Percentiles rank a stretch among this genome's conserved stretches.
Conservation (phyloP, 495 filamentous ascomycete genomes). For the Penicillium paxilli region DNA sequence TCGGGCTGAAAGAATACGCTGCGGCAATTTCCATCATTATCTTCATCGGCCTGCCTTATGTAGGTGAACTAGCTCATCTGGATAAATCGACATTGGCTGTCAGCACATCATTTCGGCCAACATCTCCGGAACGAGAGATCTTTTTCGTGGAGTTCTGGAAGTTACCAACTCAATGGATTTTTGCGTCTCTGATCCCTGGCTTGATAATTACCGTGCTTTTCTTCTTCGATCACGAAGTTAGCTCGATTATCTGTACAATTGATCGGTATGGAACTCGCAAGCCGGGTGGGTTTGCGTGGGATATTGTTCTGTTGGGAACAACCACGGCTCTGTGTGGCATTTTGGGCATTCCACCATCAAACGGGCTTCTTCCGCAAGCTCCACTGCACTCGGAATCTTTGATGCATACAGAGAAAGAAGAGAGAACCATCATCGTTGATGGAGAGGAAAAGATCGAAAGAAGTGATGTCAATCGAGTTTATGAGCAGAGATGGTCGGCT, state of each 20-base stretch:
- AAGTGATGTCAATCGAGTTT: constrained; percentile 49
- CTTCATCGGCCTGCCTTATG: constrained; percentile 65
- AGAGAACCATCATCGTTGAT: constrained; percentile 33
- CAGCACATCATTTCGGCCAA: constrained; percentile 58
- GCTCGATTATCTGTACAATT: constrained; percentile 73
- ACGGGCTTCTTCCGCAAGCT: constrained; percentile 69
- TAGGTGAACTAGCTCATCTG: constrained; percentile 61
- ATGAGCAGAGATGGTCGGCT: constrained; percentile 70
- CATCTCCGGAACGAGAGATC: constrained; percentile 52
- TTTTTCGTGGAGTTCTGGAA: constrained; percentile 71
- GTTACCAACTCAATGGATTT: constrained; percentile 60
- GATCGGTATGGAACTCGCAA: constrained; percentile 66
- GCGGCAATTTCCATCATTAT: constrained; percentile 71
- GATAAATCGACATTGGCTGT: constrained; percentile 64
- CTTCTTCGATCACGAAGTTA: constrained; percentile 76
- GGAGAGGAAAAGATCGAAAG: constrained; percentile 41
- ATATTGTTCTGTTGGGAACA: constrained; percentile 65
- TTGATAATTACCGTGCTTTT: constrained; percentile 69
- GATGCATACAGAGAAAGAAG: constrained; percentile 55
- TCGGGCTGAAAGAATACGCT: constrained; percentile 67
- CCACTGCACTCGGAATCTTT: constrained; percentile 69
- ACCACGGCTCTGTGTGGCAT: constrained; percentile 71
- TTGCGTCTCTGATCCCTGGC: constrained; percentile 64
- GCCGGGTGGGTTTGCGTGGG: constrained; percentile 70
- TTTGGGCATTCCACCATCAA: constrained; percentile 67